Evolutionary conservation across 1,139 yeast genomes (phyloP).

Genomic region (Wickerhamomyces sp.): DNA sequence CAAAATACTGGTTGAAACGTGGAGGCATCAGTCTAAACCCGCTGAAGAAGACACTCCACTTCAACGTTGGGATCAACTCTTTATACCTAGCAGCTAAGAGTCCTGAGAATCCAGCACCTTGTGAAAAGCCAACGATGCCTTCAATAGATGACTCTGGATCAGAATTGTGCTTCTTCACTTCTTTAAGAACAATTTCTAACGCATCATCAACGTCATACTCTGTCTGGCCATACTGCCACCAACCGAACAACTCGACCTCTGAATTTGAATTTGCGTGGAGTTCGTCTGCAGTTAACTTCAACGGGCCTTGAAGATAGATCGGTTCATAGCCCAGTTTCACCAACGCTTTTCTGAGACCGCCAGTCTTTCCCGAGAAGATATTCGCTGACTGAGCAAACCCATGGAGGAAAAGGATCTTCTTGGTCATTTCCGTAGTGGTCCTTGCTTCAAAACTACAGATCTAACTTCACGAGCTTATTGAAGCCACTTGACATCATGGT

Average conservation of each 20-base stretch:
- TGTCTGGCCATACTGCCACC: slow-evolving; percentile 26
- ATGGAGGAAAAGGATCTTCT: slow-evolving; percentile 43
- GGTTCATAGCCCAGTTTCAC: slow-evolving; percentile 64
- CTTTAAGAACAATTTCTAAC: slow-evolving; percentile 36
- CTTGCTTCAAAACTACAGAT: no score
- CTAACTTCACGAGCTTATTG: no score
- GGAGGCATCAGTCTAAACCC: slow-evolving; percentile 66
- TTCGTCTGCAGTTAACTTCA: slow-evolving; percentile 50
- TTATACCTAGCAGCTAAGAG: slow-evolving; percentile 41
- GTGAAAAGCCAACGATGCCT: slow-evolving; percentile 87
- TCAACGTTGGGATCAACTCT: slow-evolving; percentile 37
- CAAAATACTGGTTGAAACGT: slow-evolving; percentile 44
- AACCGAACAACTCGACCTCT: slow-evolving; percentile 23
- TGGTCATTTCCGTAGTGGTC: no score
- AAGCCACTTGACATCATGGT: no score
- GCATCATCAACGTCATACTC: slow-evolving; percentile 30
- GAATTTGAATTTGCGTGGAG: slow-evolving; percentile 31
- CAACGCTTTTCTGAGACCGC: slow-evolving; percentile 68
- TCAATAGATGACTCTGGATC: slow-evolving; percentile 85
- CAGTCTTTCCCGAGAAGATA: slow-evolving; percentile 67
- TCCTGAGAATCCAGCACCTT: slow-evolving; percentile 85
- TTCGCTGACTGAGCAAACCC: slow-evolving; percentile 68
- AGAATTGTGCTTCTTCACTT: slow-evolving; percentile 39
- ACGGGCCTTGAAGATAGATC: slow-evolving; percentile 70
- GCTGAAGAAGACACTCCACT: slow-evolving; percentile 70